Conservation (phyloP, 2,329 filamentous ascomycete genomes). For the Neodidymelliopsis sp. region DNA sequence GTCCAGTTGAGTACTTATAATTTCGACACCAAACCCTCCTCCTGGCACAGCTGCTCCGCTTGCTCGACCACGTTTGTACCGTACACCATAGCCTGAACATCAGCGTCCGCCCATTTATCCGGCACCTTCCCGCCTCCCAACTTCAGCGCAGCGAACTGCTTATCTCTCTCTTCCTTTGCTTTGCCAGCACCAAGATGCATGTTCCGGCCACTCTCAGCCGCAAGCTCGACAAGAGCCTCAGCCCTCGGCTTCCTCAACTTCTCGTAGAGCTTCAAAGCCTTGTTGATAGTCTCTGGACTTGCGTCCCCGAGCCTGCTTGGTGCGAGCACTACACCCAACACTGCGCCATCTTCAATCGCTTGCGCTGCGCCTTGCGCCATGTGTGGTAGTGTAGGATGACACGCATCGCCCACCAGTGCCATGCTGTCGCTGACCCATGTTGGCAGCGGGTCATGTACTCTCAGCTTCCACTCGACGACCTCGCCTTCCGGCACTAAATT, state of each 20-base stretch:
- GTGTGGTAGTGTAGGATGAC: constrained; percentile 70
- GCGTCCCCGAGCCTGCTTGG: constrained; percentile 57
- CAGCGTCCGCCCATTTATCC: constrained; percentile 62
- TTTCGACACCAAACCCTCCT: constrained; percentile 32
- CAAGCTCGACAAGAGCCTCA: constrained; percentile 64
- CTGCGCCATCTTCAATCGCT: constrained; percentile 69
- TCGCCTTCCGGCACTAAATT: constrained; percentile 69
- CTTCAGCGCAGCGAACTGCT: constrained; percentile 60
- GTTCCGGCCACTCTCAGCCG: constrained; percentile 61
- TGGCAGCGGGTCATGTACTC: constrained; percentile 67
- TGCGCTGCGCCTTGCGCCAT: constrained; percentile 70
- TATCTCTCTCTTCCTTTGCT: constrained; percentile 66
- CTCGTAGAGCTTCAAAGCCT: constrained; percentile 64
- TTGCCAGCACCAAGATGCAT: constrained; percentile 66
- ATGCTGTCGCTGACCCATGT: constrained; percentile 65
- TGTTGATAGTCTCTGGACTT: constrained; percentile 55
- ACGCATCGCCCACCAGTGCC: constrained; percentile 66
- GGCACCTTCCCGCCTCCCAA: constrained; percentile 54
- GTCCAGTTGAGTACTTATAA: background rate
- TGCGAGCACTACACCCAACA: constrained; percentile 60
- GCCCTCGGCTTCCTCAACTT: constrained; percentile 63
- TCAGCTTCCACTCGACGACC: constrained; percentile 71
- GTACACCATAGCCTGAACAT: constrained; percentile 59
- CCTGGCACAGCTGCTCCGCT: constrained; percentile 54
- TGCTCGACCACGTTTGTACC: constrained; percentile 55